phyloP scores from a whole-genome alignment of 768 basidiomycete genomes.

The Serendipita sp. region DNA sequence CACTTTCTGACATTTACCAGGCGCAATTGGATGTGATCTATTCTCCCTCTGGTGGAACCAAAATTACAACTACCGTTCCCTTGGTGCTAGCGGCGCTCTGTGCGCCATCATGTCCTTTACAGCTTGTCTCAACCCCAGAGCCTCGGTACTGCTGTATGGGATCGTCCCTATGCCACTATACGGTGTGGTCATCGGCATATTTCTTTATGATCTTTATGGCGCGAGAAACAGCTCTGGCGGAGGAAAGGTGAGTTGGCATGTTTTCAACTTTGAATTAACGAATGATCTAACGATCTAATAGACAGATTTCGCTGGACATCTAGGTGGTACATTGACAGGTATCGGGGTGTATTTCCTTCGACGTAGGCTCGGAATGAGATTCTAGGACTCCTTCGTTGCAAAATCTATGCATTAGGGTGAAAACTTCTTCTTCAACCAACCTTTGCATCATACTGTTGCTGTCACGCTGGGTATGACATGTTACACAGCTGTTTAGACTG shows the following conservation, averaged over 20 bases:
- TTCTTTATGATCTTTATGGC: conserved; percentile 38
- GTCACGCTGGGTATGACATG: too few relatives aligned
- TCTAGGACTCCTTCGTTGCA: neutral
- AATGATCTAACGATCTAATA: neutral
- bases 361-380: neutral
- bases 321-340: neutral
- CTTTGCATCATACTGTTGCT: too few relatives aligned
- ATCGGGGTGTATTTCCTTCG: neutral
- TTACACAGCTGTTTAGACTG: too few relatives aligned
- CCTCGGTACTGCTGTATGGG: conserved; percentile 55
- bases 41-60: conserved; percentile 22
- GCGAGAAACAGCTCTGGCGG: conserved; percentile 9
- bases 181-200: conserved; percentile 51
- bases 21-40: conserved; percentile 41
- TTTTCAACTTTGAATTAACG: neutral
- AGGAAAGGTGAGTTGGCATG: neutral
- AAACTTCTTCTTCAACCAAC: too few relatives aligned
- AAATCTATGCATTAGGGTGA: too few relatives aligned
- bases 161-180: conserved; percentile 70
- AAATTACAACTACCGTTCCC: conserved; percentile 20
- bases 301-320: neutral
- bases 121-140: conserved; percentile 49
- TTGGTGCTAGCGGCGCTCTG: conserved; percentile 73
- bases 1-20: conserved; percentile 21
- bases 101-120: conserved; percentile 56